phyloP scores from a whole-genome alignment of 2,329 filamentous ascomycete genomes.

The Paecilomyces variotii region DNA sequence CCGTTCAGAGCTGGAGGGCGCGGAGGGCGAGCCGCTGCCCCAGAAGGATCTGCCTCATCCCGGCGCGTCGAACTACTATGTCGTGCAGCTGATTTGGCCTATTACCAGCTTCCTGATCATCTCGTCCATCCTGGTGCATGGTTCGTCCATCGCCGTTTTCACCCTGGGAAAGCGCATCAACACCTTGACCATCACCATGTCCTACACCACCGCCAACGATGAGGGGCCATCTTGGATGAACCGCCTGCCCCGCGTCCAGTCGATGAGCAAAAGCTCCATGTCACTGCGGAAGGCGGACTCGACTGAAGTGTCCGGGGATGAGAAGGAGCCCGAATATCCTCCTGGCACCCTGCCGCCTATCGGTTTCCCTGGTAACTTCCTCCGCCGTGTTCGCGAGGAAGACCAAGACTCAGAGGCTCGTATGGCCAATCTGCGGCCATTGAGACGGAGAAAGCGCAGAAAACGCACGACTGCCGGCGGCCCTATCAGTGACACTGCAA shows the following conservation, averaged over 20 bases:
- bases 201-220: conserved; percentile 83
- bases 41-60: conserved; percentile 47
- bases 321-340: conserved; percentile 52
- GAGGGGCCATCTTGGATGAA: conserved; percentile 94
- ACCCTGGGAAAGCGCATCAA: conserved; percentile 98
- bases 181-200: conserved; percentile 88
- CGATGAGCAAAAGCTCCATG: conserved; percentile 71
- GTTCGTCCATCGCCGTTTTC: conserved; percentile 96
- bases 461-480: conserved; percentile 71
- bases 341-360: conserved; percentile 65
- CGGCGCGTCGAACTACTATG: conserved; percentile 54
- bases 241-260: conserved; percentile 71
- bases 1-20: conserved; percentile 78
- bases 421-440: conserved; percentile 40
- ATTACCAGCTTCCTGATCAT: conserved; percentile 92
- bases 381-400: conserved; percentile 71
- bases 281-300: conserved; percentile 63
- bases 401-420: conserved; percentile 55
- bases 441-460: conserved; percentile 60
- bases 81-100: conserved; percentile 88
- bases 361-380: conserved; percentile 64
- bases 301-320: conserved; percentile 47
- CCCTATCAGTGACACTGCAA: conserved; percentile 82
- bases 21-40: conserved; percentile 64
- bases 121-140: conserved; percentile 87